phyloP scores from a whole-genome alignment of 148 eudicot species.

The Selenicereus undatus region DNA sequence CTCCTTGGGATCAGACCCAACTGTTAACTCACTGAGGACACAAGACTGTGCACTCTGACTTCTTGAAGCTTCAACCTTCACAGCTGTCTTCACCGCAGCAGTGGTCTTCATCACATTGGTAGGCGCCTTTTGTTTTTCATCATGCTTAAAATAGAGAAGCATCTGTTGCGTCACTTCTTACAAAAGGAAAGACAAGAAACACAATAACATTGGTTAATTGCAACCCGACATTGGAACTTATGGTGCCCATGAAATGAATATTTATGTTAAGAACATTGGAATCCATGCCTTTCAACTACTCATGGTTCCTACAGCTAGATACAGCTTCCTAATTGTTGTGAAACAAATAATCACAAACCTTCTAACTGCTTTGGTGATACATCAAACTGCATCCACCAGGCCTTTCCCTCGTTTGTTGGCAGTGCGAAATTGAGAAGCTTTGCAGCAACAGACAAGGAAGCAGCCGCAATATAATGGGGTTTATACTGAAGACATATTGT shows the following conservation, averaged over 20 bases:
- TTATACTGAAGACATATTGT: conserved; percentile 78
- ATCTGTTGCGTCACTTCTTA: conserved; percentile 63
- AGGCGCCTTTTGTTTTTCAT: conserved; percentile 29
- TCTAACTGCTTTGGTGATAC: conserved; percentile 58
- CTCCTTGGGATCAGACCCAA: conserved; percentile 8
- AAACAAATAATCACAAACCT: conserved; percentile 40
- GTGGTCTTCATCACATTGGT: conserved; percentile 21
- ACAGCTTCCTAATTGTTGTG: neutral
- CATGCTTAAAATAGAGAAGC: conserved; percentile 38
- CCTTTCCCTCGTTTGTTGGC: conserved; percentile 47
- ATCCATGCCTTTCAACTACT: neutral
- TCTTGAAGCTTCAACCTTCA: conserved; percentile 22
- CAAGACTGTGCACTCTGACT: conserved; percentile 32
- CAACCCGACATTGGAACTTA: neutral
- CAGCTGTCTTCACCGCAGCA: conserved; percentile 19
- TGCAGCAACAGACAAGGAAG: conserved; percentile 66
- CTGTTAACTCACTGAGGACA: conserved; percentile 24
- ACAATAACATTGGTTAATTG: neutral
- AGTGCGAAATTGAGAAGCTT: conserved; percentile 50
- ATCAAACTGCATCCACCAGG: conserved; percentile 84
- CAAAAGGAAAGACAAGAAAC: conserved; percentile 7
- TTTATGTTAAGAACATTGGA: neutral
- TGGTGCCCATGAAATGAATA: neutral
- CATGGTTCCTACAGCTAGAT: neutral
- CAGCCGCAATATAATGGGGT: conserved; percentile 80